Conservation (phyloP, 2,329 filamentous ascomycete genomes). For the Alternaria ventricosa region DNA sequence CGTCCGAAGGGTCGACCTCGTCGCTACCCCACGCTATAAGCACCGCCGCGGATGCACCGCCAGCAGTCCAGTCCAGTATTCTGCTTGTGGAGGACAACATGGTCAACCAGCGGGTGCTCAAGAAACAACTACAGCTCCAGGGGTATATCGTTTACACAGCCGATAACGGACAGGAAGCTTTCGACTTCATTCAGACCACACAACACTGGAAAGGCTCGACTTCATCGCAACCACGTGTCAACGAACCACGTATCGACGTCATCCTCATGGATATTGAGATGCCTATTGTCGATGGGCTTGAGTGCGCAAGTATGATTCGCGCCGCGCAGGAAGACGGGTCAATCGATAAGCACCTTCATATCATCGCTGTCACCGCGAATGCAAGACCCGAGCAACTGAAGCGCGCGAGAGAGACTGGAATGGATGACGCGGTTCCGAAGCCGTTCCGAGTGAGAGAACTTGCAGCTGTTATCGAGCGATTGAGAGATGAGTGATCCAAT, state of each 20-base stretch:
- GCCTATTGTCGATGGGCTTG: slow-evolving; percentile 40
- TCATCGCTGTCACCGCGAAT: slow-evolving; percentile 39
- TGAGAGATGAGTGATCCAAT: background rate
- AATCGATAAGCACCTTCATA: slow-evolving; percentile 19
- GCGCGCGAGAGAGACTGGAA: slow-evolving; percentile 4
- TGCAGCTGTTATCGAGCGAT: background rate
- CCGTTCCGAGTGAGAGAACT: slow-evolving; percentile 2
- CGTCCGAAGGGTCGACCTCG: background rate
- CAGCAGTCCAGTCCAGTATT: background rate
- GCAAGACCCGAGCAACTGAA: slow-evolving; percentile 34
- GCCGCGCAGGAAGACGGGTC: slow-evolving; percentile 16
- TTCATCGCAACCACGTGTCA: slow-evolving; percentile 10
- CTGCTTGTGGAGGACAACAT: slow-evolving; percentile 27
- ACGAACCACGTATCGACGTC: slow-evolving; percentile 8
- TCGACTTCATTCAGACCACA: background rate
- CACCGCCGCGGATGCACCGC: background rate
- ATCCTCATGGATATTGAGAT: slow-evolving; percentile 40
- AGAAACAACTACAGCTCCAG: slow-evolving; percentile 27
- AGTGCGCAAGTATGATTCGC: slow-evolving; percentile 24
- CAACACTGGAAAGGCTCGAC: slow-evolving; percentile 5
- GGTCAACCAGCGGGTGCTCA: slow-evolving; percentile 38
- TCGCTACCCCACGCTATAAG: background rate
- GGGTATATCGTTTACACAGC: slow-evolving; percentile 31
- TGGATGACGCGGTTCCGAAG: slow-evolving; percentile 7
- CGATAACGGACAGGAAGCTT: slow-evolving; percentile 36